Conservation (phyloP, 2,329 filamentous ascomycete species). For the Madurella mycetomatis region DNA sequence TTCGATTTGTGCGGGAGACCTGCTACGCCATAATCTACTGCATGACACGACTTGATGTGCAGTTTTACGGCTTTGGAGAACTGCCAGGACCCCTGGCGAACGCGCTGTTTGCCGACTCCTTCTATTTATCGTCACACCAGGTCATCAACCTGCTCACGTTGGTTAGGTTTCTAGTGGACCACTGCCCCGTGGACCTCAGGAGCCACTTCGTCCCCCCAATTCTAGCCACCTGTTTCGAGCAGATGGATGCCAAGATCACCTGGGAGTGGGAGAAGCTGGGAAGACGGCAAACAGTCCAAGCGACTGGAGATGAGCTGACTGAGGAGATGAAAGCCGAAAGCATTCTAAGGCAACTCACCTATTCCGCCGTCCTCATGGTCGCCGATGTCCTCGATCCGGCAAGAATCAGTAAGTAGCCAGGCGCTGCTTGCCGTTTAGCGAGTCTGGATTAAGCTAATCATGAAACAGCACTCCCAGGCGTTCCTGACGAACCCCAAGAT, state of each 20-base stretch:
- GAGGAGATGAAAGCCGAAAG: constrained; percentile 99
- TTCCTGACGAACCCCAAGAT: constrained; percentile 27
- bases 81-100: constrained; percentile 78
- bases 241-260: constrained; percentile 83
- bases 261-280: constrained; percentile 80
- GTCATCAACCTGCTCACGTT: constrained; percentile 90
- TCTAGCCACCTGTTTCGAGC: constrained; percentile 73
- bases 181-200: constrained; percentile 77
- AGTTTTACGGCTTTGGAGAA: constrained; percentile 87
- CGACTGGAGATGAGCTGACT: constrained; percentile 72
- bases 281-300: constrained; percentile 54
- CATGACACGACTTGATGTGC: constrained; percentile 78
- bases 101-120: constrained; percentile 77
- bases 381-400: constrained; percentile 80
- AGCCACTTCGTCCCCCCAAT: constrained; percentile 80
- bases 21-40: constrained; percentile 93
- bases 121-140: constrained; percentile 83
- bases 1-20: constrained; percentile 85
- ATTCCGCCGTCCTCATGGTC: constrained; percentile 87
- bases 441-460: not conserved
- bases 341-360: constrained; percentile 86
- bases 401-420: constrained; percentile 35
- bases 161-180: constrained; percentile 82
- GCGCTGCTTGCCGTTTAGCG: not conserved
- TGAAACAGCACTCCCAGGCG: constrained; percentile 29